These are phyloP conservation scores for Danielia oregonensis DNA, from an alignment of 805 yeast genomes.

Conservation along the genomic window DNA sequence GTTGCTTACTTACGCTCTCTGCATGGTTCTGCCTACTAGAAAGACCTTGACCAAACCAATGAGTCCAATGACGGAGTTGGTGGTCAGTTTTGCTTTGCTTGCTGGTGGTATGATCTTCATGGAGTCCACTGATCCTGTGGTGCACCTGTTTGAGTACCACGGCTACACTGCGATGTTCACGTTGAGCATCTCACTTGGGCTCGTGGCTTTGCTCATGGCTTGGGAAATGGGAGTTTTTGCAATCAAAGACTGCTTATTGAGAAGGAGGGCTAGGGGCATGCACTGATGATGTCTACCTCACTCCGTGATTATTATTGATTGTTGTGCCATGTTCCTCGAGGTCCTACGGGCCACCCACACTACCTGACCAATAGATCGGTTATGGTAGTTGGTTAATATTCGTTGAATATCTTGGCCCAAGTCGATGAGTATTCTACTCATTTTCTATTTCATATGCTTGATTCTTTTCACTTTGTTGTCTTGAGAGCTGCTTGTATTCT, in stretches of 20 bases:
- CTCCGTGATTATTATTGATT: too few species aligned
- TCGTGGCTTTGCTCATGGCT: constrained; percentile 75
- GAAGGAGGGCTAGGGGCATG: not conserved
- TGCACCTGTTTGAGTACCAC: constrained; percentile 75
- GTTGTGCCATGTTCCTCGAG: too few species aligned
- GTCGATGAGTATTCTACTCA: too few species aligned
- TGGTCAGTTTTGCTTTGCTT: constrained; percentile 73
- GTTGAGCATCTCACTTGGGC: constrained; percentile 79
- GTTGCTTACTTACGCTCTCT: constrained; percentile 53
- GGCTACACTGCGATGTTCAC: constrained; percentile 90
- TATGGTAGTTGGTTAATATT: too few species aligned
- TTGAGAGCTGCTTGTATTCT: too few species aligned
- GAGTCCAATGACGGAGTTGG: constrained; percentile 83
- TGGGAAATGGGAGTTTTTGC: constrained; percentile 77
- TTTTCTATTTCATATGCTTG: too few species aligned
- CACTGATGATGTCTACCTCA: too few species aligned
- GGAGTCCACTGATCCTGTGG: constrained; percentile 85
- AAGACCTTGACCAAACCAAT: constrained; percentile 24
- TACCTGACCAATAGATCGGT: too few species aligned
- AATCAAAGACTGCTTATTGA: constrained; percentile 42
- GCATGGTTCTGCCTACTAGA: constrained; percentile 36
- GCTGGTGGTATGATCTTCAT: constrained; percentile 91
- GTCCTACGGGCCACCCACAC: too few species aligned
- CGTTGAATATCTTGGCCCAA: too few species aligned
- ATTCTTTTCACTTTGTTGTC: too few species aligned